phyloP scores from a whole-genome alignment of 257 asterid genomes.

The Solanum sejunctum region DNA sequence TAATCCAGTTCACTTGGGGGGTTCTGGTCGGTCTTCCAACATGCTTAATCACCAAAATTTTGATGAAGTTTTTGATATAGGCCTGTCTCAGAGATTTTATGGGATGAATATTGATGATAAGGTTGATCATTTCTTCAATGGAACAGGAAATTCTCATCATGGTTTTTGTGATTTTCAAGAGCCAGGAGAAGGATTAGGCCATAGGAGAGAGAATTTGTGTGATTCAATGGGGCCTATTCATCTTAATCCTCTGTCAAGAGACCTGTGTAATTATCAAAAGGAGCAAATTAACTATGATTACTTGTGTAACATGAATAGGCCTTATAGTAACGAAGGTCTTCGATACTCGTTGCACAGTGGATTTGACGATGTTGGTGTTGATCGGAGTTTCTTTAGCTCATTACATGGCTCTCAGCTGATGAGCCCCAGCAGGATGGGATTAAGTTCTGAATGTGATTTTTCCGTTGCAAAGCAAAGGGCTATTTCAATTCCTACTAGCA shows the following conservation, averaged over 20 bases:
- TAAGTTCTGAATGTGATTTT: not conserved
- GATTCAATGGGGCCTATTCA: not conserved
- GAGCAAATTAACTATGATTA: not conserved
- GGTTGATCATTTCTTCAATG: constrained; percentile 1
- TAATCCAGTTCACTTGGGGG: not conserved
- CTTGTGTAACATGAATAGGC: not conserved
- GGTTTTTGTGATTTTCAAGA: not conserved
- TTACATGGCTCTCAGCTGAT: constrained; percentile 6
- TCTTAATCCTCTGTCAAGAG: not conserved
- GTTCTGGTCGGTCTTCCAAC: not conserved
- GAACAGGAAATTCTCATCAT: not conserved
- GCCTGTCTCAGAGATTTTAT: constrained; percentile 8
- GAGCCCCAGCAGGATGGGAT: not conserved
- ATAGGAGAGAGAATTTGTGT: not conserved
- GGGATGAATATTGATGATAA: constrained; percentile 13
- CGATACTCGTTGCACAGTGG: not conserved
- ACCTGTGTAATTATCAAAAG: not conserved
- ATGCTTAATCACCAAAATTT: not conserved
- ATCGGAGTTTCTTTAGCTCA: not conserved
- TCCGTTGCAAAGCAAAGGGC: not conserved
- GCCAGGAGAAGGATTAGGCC: not conserved
- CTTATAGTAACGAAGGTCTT: not conserved
- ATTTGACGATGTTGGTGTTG: not conserved
- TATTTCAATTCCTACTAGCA: not conserved
- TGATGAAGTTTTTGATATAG: constrained; percentile 7